Evolutionary conservation across 805 yeast genomes (phyloP), one percentile per base, ranked within the genome.

Genomic region (Wickerhamiella spandovensis): DNA sequence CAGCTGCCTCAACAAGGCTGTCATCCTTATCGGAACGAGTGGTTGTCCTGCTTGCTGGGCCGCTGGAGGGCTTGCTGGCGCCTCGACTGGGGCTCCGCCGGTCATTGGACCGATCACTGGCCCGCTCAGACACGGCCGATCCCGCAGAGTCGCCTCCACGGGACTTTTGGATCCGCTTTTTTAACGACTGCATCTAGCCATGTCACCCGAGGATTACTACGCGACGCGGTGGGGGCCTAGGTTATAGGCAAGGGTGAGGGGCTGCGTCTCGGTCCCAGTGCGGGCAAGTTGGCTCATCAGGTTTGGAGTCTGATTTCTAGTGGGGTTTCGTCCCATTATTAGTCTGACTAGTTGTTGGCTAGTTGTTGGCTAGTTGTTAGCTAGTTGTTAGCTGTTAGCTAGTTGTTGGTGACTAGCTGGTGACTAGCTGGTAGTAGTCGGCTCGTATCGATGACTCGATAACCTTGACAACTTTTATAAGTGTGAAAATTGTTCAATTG

Each of bases 111-210:
- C 9, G 20, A 6, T 17, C 20, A 10, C 21, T 5, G 21, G 21
- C 12, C 41, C 12, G 5, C 3, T 37, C 21, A 3, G 41, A 6
- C 6, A 5, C 41, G 20, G 21, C 6, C 12, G 21, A 8, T 37
- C 41, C 21, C 12, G 21, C 20, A 17, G 41, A 18, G 21, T 21
- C n/a, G 18, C 43, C 24, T 21, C 39, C 45, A 35, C 28, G 20
- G 23, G 38, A 22, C 18, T 28, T 44, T 18, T 24, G 37, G 17
- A 44, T 44, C 20, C 30, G 28, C 23, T 44, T 44, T 23, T 44
- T 44, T 32, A 44, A 20, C 17, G 46, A 25, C 38, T 44, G 46
- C 46, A 44, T 44, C 17, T 13, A n/a, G 23, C 35, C 46, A 44
- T 44, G 23, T 43, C 24, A 43, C 17, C 7, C 39, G 18, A 35